Base-by-base conservation (phyloP, 2,329 filamentous ascomycete species). In the Podosphaera fusca region DNA sequence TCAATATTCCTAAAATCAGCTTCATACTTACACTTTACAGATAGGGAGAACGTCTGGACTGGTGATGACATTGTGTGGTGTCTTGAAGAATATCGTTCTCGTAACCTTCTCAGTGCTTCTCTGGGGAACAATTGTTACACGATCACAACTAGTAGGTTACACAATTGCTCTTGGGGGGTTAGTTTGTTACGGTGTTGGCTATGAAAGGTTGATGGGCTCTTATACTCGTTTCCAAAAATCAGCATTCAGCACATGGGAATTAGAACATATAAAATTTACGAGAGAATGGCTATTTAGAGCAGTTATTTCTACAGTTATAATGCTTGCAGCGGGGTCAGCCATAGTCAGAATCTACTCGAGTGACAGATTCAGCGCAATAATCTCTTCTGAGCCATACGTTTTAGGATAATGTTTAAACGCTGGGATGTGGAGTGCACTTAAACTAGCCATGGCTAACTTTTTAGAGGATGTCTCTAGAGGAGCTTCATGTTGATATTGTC, bases 1-100 rank as follows among this genome's bases (percentile, higher is more conserved):
- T 33, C 10, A 31, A 38, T 42, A 14, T 29, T 10, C n/a, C 21
- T 6, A 45, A 34, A 29, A 31, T 29, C 35, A 12, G 2, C 35
- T 10, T 31, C 49, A 29, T 42, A 52, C 50, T 56, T 30, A 42
- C 38, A 12, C 38, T 10, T 46, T 53, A n/a, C 62, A 87, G 84
- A 89, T 90, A 67, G 85, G 85, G 73, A 88, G 84, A 74, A 89
- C 85, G 7, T 89, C 85, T 0, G 85, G 85, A 56, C 80, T 90
- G 53, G 82, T 89, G 62, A 81, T 90, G 67, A 90, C 85, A 38
- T 81, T 90, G 40, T 89, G 84, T 67, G 85, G 85, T 71, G 84
- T 89, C 46, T 78, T 90, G 61, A 90, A 89, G 76, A 85, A 90
- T 69, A 85, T 90, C 58, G 76, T 90, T 65, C 80, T 90, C 50